phyloP scores from a whole-genome alignment of 2,329 filamentous ascomycete genomes.

The Diaporthe sp. region DNA sequence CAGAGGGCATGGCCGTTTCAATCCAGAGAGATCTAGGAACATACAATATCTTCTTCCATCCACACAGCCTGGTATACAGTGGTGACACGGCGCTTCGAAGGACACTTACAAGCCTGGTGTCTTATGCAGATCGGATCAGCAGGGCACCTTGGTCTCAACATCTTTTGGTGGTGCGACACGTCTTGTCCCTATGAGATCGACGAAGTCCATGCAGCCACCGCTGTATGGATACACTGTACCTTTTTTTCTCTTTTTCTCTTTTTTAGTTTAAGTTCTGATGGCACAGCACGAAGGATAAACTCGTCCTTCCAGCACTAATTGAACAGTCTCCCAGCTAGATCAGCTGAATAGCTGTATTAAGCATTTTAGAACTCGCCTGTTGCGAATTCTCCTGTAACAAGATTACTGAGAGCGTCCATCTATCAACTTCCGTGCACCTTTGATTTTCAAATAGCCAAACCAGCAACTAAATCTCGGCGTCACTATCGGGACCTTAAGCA shows the following conservation, averaged over 20 bases:
- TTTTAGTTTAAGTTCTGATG: background rate
- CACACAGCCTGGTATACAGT: background rate
- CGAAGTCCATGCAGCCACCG: background rate
- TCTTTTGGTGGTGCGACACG: background rate
- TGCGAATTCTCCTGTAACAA: background rate
- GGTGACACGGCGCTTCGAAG: no score
- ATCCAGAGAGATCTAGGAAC: background rate
- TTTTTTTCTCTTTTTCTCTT: no score
- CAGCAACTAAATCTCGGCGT: background rate
- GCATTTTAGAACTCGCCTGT: background rate
- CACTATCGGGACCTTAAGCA: background rate
- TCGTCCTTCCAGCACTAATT: background rate
- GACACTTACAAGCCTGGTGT: background rate
- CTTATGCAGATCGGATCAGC: background rate
- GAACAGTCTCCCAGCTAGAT: background rate
- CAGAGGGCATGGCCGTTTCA: background rate
- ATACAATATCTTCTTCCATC: background rate
- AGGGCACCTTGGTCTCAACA: background rate
- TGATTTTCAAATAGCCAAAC: background rate
- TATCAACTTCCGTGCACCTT: background rate
- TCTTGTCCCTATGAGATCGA: background rate
- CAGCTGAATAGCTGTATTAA: background rate
- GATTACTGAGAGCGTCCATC: no score
- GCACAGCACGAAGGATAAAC: background rate
- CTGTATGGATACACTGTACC: background rate